A percentile compares a stretch with the other conserved stretches of the same genome.
phyloP scores from a whole-genome alignment of 202 grass and related monocot genomes.

The Thinopyrum obtusiflorum region DNA sequence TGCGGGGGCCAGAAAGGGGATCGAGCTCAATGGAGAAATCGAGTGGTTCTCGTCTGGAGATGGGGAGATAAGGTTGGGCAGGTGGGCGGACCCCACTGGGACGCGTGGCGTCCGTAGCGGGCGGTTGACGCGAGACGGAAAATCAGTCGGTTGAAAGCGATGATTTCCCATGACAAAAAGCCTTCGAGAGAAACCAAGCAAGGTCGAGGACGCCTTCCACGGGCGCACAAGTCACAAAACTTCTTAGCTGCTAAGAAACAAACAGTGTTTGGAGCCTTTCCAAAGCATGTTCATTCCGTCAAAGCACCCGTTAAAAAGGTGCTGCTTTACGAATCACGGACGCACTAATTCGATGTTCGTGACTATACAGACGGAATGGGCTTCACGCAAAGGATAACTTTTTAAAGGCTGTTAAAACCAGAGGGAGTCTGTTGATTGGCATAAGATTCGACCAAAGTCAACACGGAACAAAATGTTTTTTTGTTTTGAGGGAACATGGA shows the following conservation, averaged over 20 bases:
- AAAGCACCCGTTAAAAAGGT: not conserved
- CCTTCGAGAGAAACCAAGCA: not conserved
- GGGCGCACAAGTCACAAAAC: too few relatives aligned
- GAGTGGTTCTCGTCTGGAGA: too few relatives aligned
- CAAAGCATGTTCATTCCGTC: not conserved
- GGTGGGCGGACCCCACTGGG: too few relatives aligned
- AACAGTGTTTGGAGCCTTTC: not conserved
- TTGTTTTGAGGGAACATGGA: too few relatives aligned
- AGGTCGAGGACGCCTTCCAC: not conserved
- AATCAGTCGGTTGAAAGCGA: too few relatives aligned
- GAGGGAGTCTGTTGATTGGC: not conserved
- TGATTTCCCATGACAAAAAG: not conserved
- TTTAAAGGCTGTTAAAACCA: not conserved
- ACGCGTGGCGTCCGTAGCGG: too few relatives aligned
- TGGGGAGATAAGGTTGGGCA: too few relatives aligned
- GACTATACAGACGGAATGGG: not conserved
- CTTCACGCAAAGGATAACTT: not conserved
- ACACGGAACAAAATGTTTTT: not conserved
- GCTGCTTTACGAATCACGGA: not conserved
- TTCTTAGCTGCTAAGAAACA: not conserved
- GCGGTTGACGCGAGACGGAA: too few relatives aligned
- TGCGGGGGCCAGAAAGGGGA: too few relatives aligned
- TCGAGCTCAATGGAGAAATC: too few relatives aligned
- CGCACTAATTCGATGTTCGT: not conserved
- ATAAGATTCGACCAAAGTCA: not conserved